Base-by-base conservation (phyloP, 2,329 filamentous ascomycete genomes). In the Calycina herbarum region DNA sequence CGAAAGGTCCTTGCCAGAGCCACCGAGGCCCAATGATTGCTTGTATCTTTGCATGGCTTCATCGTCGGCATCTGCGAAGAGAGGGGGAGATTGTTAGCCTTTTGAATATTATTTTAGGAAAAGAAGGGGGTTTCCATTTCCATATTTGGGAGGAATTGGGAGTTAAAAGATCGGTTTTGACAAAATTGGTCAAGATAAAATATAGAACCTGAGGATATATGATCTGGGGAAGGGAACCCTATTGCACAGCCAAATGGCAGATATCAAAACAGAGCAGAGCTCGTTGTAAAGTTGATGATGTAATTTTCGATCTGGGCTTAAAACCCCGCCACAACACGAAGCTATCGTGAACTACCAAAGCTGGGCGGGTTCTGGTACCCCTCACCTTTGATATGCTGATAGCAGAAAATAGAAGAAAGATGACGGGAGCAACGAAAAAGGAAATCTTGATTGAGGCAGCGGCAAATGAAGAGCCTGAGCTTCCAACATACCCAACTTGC, bases 1-100 rank as follows among this genome's bases (percentile, higher is more conserved):
- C 64, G 88, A 90, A 67, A 92, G 85, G 73, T 89, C 85, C 59
- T 84, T 86, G 76, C 90, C 90, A 73, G 87, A 82, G 64, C 83
- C 88, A 70, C 89, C 87, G 67, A 98, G 88, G 73, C 95, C 95
- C 68, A 99, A 90, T 13, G 94, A 98, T 76, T 94, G 87, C 84
- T 99, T 99, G 91, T 96, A 99, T 76, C 94, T 91, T 81, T 96
- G 92, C 75, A 99, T 89, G 68, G 94, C 95, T 80, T 98, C 94
- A 78, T 99, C 95, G 75, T 91, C 82, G 63, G 72, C 72, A 68
- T 76, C 75, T 75, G 60, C 31, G 59, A 58, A 48, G 20, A 29
- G 51, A 64, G 54, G 62, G 27, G 33, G 27, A 24, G 4, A 42
- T 59, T 60, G 63, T 69, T 64, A 71, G 69, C 29, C 38, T 45